These are phyloP conservation scores for Tolypocladium nubicola DNA, from an alignment of 2,329 filamentous ascomycete genomes.

Conservation along the genomic window DNA sequence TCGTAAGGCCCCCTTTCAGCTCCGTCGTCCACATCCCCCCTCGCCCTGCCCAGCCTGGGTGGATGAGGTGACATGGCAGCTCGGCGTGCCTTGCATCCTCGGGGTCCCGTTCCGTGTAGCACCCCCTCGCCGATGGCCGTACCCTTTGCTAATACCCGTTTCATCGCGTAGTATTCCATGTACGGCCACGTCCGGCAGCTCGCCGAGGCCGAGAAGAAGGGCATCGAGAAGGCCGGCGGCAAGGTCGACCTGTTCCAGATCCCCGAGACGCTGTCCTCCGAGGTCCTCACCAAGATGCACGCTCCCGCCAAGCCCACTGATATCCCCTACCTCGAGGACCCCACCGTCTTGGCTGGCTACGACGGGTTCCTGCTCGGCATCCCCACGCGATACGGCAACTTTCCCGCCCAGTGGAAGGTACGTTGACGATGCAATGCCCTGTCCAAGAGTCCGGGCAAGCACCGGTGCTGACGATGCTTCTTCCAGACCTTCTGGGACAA, in stretches of 20 bases:
- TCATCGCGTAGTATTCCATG: constrained; percentile 63
- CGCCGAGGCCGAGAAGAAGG: constrained; percentile 82
- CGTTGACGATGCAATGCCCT: background rate
- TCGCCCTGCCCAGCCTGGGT: background rate
- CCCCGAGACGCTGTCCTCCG: constrained; percentile 73
- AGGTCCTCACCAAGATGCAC: constrained; percentile 84
- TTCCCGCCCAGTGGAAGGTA: constrained; percentile 87
- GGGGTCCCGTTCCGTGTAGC: background rate
- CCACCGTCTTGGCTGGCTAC: constrained; percentile 56
- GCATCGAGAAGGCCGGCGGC: constrained; percentile 81
- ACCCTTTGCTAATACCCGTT: background rate
- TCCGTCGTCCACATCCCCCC: background rate
- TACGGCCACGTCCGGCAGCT: constrained; percentile 82
- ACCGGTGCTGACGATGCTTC: background rate
- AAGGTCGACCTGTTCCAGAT: constrained; percentile 77
- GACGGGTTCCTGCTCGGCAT: constrained; percentile 90
- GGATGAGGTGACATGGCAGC: background rate
- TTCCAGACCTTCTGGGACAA: constrained; percentile 68
- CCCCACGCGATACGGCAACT: constrained; percentile 93
- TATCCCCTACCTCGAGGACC: constrained; percentile 52
- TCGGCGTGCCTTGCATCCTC: background rate
- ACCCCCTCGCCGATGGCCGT: background rate
- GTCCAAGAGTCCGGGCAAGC: background rate
- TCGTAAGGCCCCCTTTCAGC: constrained; percentile 42
- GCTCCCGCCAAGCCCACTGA: constrained; percentile 65